phyloP scores from a whole-genome alignment of 495 filamentous ascomycete genomes.

The Trichoderma erinaceum region DNA sequence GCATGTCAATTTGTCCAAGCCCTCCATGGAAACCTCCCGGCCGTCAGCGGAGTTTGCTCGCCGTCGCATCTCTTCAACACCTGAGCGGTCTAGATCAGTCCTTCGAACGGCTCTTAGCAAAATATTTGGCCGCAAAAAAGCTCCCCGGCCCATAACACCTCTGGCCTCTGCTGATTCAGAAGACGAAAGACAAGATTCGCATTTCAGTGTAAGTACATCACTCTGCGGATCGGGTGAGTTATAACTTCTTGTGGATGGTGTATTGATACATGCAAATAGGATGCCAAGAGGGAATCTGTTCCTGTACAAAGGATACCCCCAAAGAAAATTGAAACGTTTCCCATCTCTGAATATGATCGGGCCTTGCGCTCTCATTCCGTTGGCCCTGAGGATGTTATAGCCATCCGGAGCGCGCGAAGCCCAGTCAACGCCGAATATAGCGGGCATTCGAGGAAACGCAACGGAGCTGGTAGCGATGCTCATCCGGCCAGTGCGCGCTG shows the following conservation, averaged over 20 bases:
- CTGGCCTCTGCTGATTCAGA: not conserved
- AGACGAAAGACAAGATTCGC: slow-evolving; percentile 20
- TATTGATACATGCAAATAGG: not conserved
- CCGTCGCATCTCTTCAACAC: not conserved
- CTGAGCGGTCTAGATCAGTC: not conserved
- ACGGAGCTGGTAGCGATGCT: not conserved
- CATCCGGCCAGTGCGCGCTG: slow-evolving; percentile 9
- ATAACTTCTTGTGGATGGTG: not conserved
- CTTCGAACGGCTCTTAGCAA: slow-evolving; percentile 42
- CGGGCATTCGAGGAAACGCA: not conserved
- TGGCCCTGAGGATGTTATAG: slow-evolving; percentile 41
- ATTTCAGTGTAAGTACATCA: slow-evolving; percentile 40
- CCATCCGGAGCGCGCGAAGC: slow-evolving; percentile 40
- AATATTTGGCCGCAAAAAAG: slow-evolving; percentile 44
- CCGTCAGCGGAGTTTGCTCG: not conserved
- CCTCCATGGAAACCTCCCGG: not conserved
- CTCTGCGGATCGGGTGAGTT: not conserved
- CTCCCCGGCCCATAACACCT: not conserved
- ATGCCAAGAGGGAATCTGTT: not conserved
- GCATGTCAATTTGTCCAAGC: not conserved
- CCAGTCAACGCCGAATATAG: slow-evolving; percentile 38
- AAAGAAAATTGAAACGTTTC: slow-evolving; percentile 46
- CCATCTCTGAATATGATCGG: slow-evolving; percentile 47
- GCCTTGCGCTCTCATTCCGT: slow-evolving; percentile 50
- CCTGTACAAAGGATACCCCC: slow-evolving; percentile 16